These are phyloP conservation scores for Suhomyces kunorum DNA, from an alignment of 1,139 yeast genomes.

Conservation along the genomic window DNA sequence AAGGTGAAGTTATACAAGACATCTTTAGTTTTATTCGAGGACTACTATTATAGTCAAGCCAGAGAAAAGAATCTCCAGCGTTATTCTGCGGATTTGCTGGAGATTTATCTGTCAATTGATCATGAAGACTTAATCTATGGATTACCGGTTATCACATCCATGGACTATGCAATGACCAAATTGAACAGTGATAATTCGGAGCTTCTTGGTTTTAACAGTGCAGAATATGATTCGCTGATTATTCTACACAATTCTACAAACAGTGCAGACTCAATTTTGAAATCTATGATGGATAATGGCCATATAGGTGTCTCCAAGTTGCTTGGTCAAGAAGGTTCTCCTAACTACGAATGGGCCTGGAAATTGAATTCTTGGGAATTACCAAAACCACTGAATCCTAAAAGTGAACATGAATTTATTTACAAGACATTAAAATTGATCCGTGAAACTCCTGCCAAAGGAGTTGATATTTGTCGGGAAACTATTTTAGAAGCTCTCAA, in stretches of 20 bases:
- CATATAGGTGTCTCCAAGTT: slow-evolving; percentile 50
- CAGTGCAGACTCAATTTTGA: background rate
- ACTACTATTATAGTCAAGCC: slow-evolving; percentile 19
- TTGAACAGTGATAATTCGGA: slow-evolving; percentile 41
- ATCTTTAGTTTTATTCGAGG: slow-evolving; percentile 60
- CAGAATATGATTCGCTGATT: slow-evolving; percentile 51
- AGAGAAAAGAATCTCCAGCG: slow-evolving; percentile 14
- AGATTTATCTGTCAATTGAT: slow-evolving; percentile 51
- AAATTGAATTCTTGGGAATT: slow-evolving; percentile 70
- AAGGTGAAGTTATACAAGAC: slow-evolving; percentile 41
- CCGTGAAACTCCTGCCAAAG: slow-evolving; percentile 30
- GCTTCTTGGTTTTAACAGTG: slow-evolving; percentile 56
- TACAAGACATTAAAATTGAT: slow-evolving; percentile 50
- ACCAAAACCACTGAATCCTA: slow-evolving; percentile 41
- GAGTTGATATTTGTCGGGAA: slow-evolving; percentile 19
- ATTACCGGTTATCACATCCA: slow-evolving; percentile 55
- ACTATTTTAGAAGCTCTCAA: slow-evolving; percentile 23
- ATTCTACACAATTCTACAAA: slow-evolving; percentile 17
- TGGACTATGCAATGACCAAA: slow-evolving; percentile 51
- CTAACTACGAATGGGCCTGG: slow-evolving; percentile 60
- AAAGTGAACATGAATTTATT: slow-evolving; percentile 41
- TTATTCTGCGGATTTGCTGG: slow-evolving; percentile 5
- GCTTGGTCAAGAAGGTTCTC: slow-evolving; percentile 15
- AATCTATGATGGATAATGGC: slow-evolving; percentile 48
- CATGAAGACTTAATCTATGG: slow-evolving; percentile 68